These are phyloP conservation scores for Verticillium alfalfae DNA, from an alignment of 2,329 filamentous ascomycete species.

Conservation along the genomic window DNA sequence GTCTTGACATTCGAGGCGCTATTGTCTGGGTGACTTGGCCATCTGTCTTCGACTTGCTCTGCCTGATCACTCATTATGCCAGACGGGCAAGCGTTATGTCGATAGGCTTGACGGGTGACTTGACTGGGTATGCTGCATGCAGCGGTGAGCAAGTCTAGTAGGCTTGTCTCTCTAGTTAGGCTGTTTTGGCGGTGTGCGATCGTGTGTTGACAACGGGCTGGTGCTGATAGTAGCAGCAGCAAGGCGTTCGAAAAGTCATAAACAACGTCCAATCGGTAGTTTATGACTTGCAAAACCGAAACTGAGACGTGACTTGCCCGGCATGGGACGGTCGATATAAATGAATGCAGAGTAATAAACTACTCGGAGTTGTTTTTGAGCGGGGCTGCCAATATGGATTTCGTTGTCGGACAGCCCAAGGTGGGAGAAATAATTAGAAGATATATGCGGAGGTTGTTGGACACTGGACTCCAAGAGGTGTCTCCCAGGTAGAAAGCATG, in stretches of 20 bases:
- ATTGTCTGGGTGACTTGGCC: neutral
- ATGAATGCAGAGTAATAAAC: neutral
- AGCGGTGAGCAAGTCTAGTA: neutral
- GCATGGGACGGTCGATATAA: neutral
- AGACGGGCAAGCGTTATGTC: neutral
- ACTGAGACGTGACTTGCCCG: neutral
- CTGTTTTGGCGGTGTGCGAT: neutral
- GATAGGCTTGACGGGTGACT: neutral
- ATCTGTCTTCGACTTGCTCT: neutral
- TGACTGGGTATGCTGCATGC: neutral
- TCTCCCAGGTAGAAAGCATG: neutral
- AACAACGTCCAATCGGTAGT: no score
- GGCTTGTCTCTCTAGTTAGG: neutral
- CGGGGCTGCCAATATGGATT: neutral
- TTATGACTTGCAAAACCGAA: neutral
- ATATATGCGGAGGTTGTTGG: neutral
- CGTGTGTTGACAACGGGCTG: no score
- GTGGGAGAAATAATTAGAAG: neutral
- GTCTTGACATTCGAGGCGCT: neutral
- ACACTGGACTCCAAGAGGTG: neutral
- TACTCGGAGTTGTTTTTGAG: neutral
- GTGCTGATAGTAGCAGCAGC: no score
- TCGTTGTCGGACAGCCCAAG: neutral
- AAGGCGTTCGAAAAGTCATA: no score
- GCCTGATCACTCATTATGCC: neutral